Percentiles rank a stretch among this genome's conserved stretches.
These are phyloP conservation scores for Silene coronaria DNA, from an alignment of 179 eudicot species.

Conservation along the genomic window DNA sequence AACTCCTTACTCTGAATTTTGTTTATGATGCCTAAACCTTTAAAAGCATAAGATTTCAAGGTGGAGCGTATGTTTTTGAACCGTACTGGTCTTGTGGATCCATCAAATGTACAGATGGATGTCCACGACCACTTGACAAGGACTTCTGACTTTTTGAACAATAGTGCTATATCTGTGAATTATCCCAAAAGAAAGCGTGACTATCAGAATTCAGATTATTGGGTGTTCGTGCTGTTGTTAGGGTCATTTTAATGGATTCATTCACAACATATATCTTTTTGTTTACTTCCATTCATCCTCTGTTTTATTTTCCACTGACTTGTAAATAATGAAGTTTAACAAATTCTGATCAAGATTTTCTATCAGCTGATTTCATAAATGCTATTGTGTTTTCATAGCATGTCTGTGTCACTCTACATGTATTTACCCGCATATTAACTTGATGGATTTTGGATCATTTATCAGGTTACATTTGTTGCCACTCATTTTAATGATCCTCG, in stretches of 20 bases:
- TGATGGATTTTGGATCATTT: slow-evolving; percentile 20
- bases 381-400: not conserved
- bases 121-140: not conserved
- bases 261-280: not conserved
- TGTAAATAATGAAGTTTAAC: not conserved
- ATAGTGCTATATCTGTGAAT: not conserved
- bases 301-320: not conserved
- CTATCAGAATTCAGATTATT: not conserved
- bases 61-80: not conserved
- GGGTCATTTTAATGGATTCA: not conserved
- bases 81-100: not conserved
- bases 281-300: not conserved
- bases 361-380: not conserved
- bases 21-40: not conserved
- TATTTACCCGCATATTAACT: too few species aligned
- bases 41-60: not conserved
- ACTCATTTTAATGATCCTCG: slow-evolving; percentile 87
- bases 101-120: not conserved
- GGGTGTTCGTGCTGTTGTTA: not conserved
- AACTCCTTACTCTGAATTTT: not conserved
- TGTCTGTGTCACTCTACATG: not conserved
- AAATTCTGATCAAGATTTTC: not conserved
- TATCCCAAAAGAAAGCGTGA: not conserved
- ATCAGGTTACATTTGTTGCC: slow-evolving; percentile 80
- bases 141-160: not conserved